These are phyloP conservation scores for Verticillium tricorpus DNA, from an alignment of 2,329 filamentous ascomycete genomes.

Conservation along the genomic window DNA sequence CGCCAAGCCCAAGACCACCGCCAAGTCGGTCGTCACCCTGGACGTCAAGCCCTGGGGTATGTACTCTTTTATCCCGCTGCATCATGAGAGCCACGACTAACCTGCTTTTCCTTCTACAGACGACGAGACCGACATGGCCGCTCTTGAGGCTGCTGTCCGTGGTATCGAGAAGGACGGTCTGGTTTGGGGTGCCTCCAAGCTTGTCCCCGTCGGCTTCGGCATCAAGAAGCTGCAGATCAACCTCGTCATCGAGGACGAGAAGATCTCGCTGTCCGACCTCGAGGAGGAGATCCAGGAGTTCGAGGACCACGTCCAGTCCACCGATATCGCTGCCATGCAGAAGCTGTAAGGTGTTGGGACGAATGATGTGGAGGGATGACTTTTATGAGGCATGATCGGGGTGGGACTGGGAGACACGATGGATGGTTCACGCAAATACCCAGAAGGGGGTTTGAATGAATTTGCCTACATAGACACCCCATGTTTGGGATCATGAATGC, in stretches of 20 bases:
- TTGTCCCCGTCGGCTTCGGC: conserved; percentile 89
- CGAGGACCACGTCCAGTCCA: conserved; percentile 95
- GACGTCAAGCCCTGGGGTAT: conserved; percentile 99
- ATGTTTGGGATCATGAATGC: background rate
- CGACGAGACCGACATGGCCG: conserved; percentile 89
- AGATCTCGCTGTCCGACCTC: conserved; percentile 82
- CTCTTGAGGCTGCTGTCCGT: conserved; percentile 76
- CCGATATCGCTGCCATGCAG: conserved; percentile 55
- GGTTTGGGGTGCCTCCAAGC: conserved; percentile 88
- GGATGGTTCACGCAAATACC: conserved; percentile 4
- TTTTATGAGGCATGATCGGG: conserved; percentile 26
- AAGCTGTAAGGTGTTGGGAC: conserved; percentile 14
- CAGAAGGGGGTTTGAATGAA: conserved; percentile 1
- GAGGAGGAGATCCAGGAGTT: conserved; percentile 76
- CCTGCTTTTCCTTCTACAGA: conserved; percentile 39
- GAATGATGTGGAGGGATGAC: conserved; percentile 14
- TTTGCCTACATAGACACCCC: conserved; percentile 8
- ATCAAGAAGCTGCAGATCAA: conserved; percentile 99
- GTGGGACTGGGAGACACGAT: background rate
- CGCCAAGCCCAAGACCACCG: conserved; percentile 81
- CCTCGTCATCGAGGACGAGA: conserved; percentile 95
- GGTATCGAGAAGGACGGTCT: conserved; percentile 88
- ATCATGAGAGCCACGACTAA: conserved; percentile 14
- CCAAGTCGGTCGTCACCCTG: conserved; percentile 93
- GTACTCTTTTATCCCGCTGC: conserved; percentile 30